Conservation (phyloP, 23 red algal genomes). For the Gracilaria gracilis region DNA sequence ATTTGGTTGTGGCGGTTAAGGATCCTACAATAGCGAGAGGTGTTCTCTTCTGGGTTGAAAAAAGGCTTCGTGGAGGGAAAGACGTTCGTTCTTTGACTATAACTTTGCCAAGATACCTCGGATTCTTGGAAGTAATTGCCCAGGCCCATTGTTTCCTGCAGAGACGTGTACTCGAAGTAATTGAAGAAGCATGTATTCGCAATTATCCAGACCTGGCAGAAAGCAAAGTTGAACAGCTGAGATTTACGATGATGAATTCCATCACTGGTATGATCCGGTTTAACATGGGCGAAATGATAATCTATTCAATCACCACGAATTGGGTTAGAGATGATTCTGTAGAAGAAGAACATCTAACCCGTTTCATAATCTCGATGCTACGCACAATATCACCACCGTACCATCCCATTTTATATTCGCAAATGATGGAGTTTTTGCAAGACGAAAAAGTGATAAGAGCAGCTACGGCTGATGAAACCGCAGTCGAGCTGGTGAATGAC, state of each 20-base stretch:
- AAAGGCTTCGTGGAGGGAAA: slow-evolving; percentile 22
- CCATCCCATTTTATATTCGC: slow-evolving; percentile 3
- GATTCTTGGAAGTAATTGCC: slow-evolving; percentile 2
- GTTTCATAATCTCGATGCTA: slow-evolving; percentile 21
- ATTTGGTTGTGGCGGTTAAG: not conserved
- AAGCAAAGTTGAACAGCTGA: slow-evolving; percentile 13
- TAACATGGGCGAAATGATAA: slow-evolving; percentile 30
- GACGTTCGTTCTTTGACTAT: slow-evolving; percentile 9
- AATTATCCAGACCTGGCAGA: slow-evolving; percentile 35
- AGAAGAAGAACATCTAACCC: slow-evolving; percentile 20
- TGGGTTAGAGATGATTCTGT: slow-evolving; percentile 22
- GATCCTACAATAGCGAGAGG: slow-evolving; percentile 14
- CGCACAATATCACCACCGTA: slow-evolving; percentile 35
- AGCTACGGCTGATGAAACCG: not conserved
- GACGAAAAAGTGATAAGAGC: slow-evolving; percentile 35
- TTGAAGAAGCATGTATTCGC: slow-evolving; percentile 40
- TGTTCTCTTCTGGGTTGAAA: not conserved
- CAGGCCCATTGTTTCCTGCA: slow-evolving; percentile 9
- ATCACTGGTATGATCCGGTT: slow-evolving; percentile 45
- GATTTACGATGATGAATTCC: slow-evolving; percentile 14
- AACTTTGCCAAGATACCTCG: not conserved
- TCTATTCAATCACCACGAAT: not conserved
- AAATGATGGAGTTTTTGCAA: slow-evolving; percentile 25
- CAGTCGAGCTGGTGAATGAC: not conserved
- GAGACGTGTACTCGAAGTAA: slow-evolving; percentile 17